phyloP scores from a whole-genome alignment of 2,329 filamentous ascomycete genomes.

The Fusarium verrucosum region DNA sequence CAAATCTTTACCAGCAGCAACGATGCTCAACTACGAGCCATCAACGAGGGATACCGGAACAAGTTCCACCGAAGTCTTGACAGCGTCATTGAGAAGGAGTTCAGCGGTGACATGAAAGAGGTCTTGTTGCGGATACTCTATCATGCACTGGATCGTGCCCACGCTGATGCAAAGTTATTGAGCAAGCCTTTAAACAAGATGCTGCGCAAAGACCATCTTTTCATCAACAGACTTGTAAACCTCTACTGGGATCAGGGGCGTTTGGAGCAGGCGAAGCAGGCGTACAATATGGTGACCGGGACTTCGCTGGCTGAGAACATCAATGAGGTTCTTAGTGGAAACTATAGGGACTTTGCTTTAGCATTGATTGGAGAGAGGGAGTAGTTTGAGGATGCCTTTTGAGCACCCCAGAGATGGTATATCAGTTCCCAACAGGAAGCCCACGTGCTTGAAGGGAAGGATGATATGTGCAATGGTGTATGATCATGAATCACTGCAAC shows the following conservation, averaged over 20 bases:
- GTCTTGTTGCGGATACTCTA: constrained; percentile 46
- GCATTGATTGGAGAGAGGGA: constrained; percentile 45
- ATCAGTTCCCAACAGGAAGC: too few species aligned
- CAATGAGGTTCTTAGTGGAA: constrained; percentile 42
- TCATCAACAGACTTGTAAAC: constrained; percentile 47
- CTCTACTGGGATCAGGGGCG: constrained; percentile 48
- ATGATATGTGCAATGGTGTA: too few species aligned
- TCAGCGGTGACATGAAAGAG: constrained; percentile 49
- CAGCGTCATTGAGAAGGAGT: constrained; percentile 50
- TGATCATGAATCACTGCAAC: too few species aligned
- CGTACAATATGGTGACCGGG: constrained; percentile 67
- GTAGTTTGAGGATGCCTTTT: too few species aligned
- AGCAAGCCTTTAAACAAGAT: constrained; percentile 41
- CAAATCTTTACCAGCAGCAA: constrained; percentile 49
- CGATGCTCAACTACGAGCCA: constrained; percentile 45
- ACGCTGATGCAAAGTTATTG: constrained; percentile 42
- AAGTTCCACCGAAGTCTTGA: constrained; percentile 49
- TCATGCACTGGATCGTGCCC: constrained; percentile 37
- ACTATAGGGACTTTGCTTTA: constrained; percentile 45
- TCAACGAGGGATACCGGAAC: constrained; percentile 44
- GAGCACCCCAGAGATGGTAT: too few species aligned
- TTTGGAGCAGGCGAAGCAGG: constrained; percentile 57
- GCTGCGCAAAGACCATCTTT: constrained; percentile 44
- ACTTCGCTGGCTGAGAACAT: constrained; percentile 55
- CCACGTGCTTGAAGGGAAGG: too few species aligned